Evolutionary conservation across 1,139 yeast genomes (phyloP), one percentile per base, ranked within the genome.

Genomic region (Taphrina flavorubra): DNA sequence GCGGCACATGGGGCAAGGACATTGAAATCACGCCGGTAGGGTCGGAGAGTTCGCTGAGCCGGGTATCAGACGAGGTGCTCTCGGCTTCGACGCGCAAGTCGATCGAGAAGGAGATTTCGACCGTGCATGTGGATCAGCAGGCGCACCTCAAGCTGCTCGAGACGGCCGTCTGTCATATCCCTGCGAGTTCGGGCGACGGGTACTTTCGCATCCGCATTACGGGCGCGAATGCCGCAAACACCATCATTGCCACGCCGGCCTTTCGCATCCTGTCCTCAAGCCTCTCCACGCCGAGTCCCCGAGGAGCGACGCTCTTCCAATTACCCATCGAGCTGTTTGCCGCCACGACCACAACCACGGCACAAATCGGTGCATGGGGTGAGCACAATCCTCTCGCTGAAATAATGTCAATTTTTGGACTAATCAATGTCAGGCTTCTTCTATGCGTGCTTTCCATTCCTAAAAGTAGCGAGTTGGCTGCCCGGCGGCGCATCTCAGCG

Each of bases 311-410:
- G n/a, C 16, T 53, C 10, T 63, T 44, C 56, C 67, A 63, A 46
- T 13, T 63, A 46, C 67, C 67, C 2, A 57, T 63, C 14, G 67
- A 63, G 49, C 11, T 63, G 39, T 53, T 46, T 55, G 61, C 61
- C 34, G 51, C 51, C 40, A 63, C 67, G 13, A 25, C 67, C 18
- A 39, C 44, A 13, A 53, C 40, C 4, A 53, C 67, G 10, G 67
- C 67, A 18, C 67, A 55, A 18, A 46, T 63, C 7, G 55, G 67
- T 13, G 67, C 67, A 11, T 63, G 67, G 67, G 67, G 61, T 58
- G 25, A 36, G 60, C 10, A 37, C 16, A 11, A 11, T 44, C 18
- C 18, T 44, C 3, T 4, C 4, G 31, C 4, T 2, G 4, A 25
- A 16, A 16, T n/a, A 3, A 49, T 49, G 37, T 2, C 8, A 2